Percentiles rank a stretch among this genome's conserved stretches.
phyloP scores from a whole-genome alignment of 108 stramenopile species.

The Bacterosira constricta region DNA sequence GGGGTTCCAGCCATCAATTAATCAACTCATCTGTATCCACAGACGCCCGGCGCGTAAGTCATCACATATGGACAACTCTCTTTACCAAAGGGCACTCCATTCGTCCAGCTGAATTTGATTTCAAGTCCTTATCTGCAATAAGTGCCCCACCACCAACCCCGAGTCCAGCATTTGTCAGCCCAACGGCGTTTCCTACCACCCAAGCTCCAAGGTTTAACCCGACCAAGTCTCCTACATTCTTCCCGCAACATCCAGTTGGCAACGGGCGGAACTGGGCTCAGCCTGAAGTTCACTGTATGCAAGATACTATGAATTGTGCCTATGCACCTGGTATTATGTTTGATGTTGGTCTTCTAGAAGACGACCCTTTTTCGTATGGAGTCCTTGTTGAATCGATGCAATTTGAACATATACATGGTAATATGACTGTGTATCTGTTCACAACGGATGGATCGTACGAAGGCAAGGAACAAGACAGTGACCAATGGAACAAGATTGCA shows the following conservation, averaged over 20 bases:
- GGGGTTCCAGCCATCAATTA: not conserved
- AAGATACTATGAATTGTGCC: conserved; percentile 4
- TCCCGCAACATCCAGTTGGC: too few relatives aligned
- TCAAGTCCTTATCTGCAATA: not conserved
- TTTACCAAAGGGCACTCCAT: not conserved
- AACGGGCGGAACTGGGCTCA: not conserved
- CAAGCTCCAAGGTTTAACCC: too few relatives aligned
- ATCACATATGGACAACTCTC: not conserved
- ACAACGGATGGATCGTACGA: conserved; percentile 8
- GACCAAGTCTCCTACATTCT: too few relatives aligned
- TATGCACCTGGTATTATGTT: conserved; percentile 21
- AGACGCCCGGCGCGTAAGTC: not conserved
- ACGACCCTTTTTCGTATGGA: not conserved
- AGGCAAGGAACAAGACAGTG: not conserved
- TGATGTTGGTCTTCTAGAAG: conserved; percentile 6
- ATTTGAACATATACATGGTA: conserved; percentile 10
- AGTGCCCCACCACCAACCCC: not conserved
- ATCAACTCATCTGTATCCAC: not conserved
- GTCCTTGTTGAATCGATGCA: conserved; percentile 6
- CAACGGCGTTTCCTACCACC: too few relatives aligned
- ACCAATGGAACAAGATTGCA: conserved; percentile 9
- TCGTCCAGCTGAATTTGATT: not conserved
- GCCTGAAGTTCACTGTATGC: not conserved
- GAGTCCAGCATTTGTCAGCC: too few relatives aligned
- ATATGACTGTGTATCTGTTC: conserved; percentile 18